A percentile compares a stretch with the other conserved stretches of the same genome.
Conservation (phyloP, 2,329 filamentous ascomycete genomes). For the Claviceps africana region DNA sequence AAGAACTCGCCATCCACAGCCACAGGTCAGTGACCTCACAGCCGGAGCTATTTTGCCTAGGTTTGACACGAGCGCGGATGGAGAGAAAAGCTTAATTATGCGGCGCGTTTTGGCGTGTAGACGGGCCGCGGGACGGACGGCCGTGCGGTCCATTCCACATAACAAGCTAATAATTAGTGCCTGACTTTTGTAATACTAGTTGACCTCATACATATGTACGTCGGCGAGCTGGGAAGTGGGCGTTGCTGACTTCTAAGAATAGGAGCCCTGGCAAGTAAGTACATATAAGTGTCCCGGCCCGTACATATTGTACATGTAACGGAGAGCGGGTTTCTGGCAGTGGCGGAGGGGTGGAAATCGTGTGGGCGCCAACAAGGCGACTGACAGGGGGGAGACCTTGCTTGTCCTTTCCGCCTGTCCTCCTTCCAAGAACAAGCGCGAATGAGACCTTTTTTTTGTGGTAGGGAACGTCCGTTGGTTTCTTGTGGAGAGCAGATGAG, state of each 20-base stretch:
- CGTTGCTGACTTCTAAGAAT: neutral
- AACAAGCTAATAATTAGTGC: neutral
- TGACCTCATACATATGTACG: neutral
- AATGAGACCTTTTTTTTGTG: neutral
- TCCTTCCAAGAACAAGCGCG: neutral
- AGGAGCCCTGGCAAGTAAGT: neutral
- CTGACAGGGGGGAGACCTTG: neutral
- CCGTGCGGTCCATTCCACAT: neutral
- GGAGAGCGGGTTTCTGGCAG: neutral
- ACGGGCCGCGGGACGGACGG: neutral
- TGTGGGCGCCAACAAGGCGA: neutral
- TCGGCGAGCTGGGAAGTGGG: neutral
- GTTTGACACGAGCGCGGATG: neutral
- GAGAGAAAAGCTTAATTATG: neutral
- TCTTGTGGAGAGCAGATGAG: neutral
- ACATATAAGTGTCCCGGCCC: neutral
- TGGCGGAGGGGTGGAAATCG: neutral
- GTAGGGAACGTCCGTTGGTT: neutral
- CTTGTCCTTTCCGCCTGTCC: neutral
- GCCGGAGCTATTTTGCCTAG: neutral
- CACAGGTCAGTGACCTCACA: neutral
- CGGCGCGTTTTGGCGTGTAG: neutral
- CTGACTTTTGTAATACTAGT: neutral
- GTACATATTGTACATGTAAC: neutral
- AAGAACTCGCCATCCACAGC: neutral